These are phyloP conservation scores for Phaeosphaeria sp. DNA, from an alignment of 2,329 filamentous ascomycete species.

Conservation along the genomic window DNA sequence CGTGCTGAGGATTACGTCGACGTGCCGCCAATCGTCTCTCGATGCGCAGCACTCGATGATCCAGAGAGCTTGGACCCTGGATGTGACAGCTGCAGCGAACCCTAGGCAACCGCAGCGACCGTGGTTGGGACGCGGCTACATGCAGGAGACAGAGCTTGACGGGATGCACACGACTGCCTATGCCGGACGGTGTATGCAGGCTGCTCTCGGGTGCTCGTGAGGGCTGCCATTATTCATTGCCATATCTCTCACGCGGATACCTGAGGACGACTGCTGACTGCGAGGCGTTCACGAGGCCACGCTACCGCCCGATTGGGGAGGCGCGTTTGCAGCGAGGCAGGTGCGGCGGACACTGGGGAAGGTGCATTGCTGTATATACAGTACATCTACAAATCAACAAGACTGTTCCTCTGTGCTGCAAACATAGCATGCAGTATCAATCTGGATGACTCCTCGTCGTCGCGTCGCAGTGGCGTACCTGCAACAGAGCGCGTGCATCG, in stretches of 20 bases:
- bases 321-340: neutral
- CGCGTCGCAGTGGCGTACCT: neutral
- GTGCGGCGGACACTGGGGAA: neutral
- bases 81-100: slow-evolving; percentile 17
- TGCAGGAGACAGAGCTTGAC: neutral
- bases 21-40: neutral
- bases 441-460: neutral
- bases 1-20: neutral
- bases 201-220: slow-evolving; percentile 7
- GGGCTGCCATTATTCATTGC: slow-evolving; percentile 10
- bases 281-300: slow-evolving; percentile 24
- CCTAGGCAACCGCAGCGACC: slow-evolving; percentile 22
- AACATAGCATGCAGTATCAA: neutral
- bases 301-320: slow-evolving; percentile 14
- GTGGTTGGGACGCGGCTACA: neutral
- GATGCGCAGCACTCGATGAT: neutral
- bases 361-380: neutral
- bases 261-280: slow-evolving; percentile 18
- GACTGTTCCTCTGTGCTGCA: neutral
- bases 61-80: slow-evolving; percentile 28
- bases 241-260: slow-evolving; percentile 25
- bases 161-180: slow-evolving; percentile 14
- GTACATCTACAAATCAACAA: neutral
- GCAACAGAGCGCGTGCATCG: slow-evolving; percentile 14
- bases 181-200: slow-evolving; percentile 5